Conservation (phyloP, 768 basidiomycete genomes). For the Agrocybe praecox region DNA sequence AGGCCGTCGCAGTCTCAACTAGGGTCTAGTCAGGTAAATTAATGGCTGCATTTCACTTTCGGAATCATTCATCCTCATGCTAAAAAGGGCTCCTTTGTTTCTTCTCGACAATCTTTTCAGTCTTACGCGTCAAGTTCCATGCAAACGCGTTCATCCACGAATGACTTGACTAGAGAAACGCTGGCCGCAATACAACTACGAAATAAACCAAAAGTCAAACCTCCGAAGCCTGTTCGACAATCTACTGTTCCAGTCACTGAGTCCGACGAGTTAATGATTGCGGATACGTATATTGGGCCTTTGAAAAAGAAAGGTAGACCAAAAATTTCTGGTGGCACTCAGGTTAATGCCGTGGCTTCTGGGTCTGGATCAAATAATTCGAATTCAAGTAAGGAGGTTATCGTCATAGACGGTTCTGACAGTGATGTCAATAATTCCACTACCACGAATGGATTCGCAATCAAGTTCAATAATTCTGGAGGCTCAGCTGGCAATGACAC, state of each 20-base stretch:
- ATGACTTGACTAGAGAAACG: slow-evolving; percentile 25
- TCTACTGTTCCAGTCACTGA: slow-evolving; percentile 38
- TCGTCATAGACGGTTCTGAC: slow-evolving; percentile 27
- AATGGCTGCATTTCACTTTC: background rate
- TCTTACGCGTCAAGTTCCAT: slow-evolving; percentile 4
- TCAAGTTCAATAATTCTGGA: background rate
- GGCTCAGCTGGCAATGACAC: background rate
- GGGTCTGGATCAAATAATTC: slow-evolving; percentile 22
- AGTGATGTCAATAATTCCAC: slow-evolving; percentile 17
- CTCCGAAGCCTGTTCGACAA: slow-evolving; percentile 25
- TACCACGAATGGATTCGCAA: slow-evolving; percentile 4
- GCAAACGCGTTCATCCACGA: slow-evolving; percentile 15
- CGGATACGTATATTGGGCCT: slow-evolving; percentile 49
- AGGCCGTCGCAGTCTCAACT: slow-evolving; percentile 2
- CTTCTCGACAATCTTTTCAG: background rate
- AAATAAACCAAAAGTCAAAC: slow-evolving; percentile 28
- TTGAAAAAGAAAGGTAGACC: slow-evolving; percentile 47
- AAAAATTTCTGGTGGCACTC: slow-evolving; percentile 15
- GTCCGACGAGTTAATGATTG: slow-evolving; percentile 43
- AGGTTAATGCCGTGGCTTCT: slow-evolving; percentile 20
- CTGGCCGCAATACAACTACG: slow-evolving; percentile 30
- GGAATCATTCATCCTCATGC: background rate
- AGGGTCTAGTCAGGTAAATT: slow-evolving; percentile 17
- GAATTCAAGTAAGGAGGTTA: slow-evolving; percentile 19
- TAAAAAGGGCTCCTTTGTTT: background rate